Percentiles rank a stretch among this genome's conserved stretches.
Evolutionary conservation across 805 yeast genomes (phyloP).

Genomic region (Kuraishia ogatae): DNA sequence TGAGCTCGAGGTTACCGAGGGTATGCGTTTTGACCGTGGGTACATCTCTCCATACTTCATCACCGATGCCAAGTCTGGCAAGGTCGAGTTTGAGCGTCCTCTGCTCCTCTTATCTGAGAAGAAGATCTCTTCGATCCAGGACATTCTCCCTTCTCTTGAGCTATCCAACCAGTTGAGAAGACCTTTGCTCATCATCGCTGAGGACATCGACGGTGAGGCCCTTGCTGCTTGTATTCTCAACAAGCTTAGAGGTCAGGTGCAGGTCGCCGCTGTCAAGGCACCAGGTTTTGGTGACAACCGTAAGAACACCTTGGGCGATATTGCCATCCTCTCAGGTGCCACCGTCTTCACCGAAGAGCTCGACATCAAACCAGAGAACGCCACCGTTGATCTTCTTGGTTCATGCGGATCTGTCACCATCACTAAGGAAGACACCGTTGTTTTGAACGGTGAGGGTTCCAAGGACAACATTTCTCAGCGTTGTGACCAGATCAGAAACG

Average conservation of each 20-base stretch:
- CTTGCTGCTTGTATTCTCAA: conserved; percentile 95
- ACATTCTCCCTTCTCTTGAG: conserved; percentile 87
- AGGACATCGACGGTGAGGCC: conserved; percentile 97
- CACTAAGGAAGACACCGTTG: conserved; percentile 92
- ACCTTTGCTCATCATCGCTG: conserved; percentile 89
- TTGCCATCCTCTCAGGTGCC: conserved; percentile 93
- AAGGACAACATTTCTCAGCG: conserved; percentile 76
- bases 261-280: conserved; percentile 94
- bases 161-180: conserved; percentile 88
- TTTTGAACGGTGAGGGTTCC: conserved; percentile 86
- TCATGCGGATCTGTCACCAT: conserved; percentile 85
- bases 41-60: conserved; percentile 95
- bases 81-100: conserved; percentile 94
- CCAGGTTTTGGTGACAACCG: conserved; percentile 99
- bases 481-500: conserved; percentile 87
- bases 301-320: conserved; percentile 90
- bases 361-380: conserved; percentile 92
- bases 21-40: conserved; percentile 98
- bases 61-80: conserved; percentile 85
- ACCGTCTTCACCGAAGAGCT: conserved; percentile 87
- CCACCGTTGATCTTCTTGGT: conserved; percentile 84
- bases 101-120: conserved; percentile 82
- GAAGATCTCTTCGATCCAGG: conserved; percentile 85
- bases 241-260: conserved; percentile 97
- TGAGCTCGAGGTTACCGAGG: conserved; percentile 94